Evolutionary conservation across 1,139 yeast species (phyloP).

Genomic region (Lodderomyces theae): DNA sequence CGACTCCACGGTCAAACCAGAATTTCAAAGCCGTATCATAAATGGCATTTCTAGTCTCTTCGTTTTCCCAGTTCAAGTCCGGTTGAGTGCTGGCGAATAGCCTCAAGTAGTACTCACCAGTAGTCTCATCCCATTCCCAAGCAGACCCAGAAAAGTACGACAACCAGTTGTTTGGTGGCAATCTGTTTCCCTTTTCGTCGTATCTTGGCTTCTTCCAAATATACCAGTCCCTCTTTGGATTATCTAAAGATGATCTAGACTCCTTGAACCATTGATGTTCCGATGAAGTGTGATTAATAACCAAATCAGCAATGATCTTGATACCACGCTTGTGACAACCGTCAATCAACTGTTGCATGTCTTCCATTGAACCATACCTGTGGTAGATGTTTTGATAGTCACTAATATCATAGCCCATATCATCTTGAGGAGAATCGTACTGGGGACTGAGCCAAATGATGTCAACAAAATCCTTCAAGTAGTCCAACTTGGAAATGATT

Average conservation of each 20-base stretch:
- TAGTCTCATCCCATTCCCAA: slow-evolving; percentile 53
- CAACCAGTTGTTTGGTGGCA: slow-evolving; percentile 57
- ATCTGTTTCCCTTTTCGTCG: slow-evolving; percentile 46
- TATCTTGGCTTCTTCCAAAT: slow-evolving; percentile 52
- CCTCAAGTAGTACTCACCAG: slow-evolving; percentile 53
- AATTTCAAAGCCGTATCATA: slow-evolving; percentile 47
- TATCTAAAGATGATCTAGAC: slow-evolving; percentile 47
- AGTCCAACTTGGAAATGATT: slow-evolving; percentile 49
- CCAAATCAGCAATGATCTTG: slow-evolving; percentile 54
- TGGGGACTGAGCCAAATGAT: slow-evolving; percentile 59
- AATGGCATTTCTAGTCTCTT: slow-evolving; percentile 48
- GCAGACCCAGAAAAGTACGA: slow-evolving; percentile 54
- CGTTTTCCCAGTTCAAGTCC: slow-evolving; percentile 60
- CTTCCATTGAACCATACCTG: slow-evolving; percentile 52
- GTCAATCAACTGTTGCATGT: slow-evolving; percentile 41
- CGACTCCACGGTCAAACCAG: slow-evolving; percentile 57
- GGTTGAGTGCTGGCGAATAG: slow-evolving; percentile 55
- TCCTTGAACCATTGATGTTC: slow-evolving; percentile 60
- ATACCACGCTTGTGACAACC: slow-evolving; percentile 49
- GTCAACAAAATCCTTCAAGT: slow-evolving; percentile 47
- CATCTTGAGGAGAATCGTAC: slow-evolving; percentile 59
- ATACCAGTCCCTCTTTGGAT: slow-evolving; percentile 62
- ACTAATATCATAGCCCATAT: slow-evolving; percentile 62
- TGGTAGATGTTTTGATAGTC: slow-evolving; percentile 52
- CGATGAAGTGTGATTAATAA: slow-evolving; percentile 56